Conservation (phyloP, 208 protist species). For the Herpetomonas tarakana region DNA sequence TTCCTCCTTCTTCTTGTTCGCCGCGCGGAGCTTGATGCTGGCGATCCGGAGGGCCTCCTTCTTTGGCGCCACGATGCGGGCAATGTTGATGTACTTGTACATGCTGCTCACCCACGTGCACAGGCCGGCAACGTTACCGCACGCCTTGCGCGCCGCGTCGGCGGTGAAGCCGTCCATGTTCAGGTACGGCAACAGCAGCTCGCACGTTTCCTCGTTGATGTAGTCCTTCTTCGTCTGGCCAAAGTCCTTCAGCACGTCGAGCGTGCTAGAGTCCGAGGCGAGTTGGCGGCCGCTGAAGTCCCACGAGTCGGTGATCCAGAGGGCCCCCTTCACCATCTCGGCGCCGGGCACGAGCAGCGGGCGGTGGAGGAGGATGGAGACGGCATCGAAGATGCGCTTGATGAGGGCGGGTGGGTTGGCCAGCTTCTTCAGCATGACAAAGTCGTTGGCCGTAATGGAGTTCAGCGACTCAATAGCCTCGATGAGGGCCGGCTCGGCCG, state of each 20-base stretch:
- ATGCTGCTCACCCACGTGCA: constrained; percentile 97
- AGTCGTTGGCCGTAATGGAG: constrained; percentile 92
- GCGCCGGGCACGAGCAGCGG: constrained; percentile 66
- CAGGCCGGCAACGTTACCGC: constrained; percentile 91
- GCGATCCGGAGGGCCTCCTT: constrained; percentile 90
- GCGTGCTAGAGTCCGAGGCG: constrained; percentile 70
- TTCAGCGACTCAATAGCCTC: constrained; percentile 94
- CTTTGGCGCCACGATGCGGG: constrained; percentile 96
- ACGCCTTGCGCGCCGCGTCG: constrained; percentile 91
- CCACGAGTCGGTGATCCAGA: constrained; percentile 93
- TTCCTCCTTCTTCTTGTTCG: constrained; percentile 95
- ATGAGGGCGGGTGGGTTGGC: constrained; percentile 96
- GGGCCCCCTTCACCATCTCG: constrained; percentile 79
- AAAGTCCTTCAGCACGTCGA: constrained; percentile 79
- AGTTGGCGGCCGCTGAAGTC: constrained; percentile 82
- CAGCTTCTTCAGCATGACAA: constrained; percentile 94
- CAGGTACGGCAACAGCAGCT: constrained; percentile 97
- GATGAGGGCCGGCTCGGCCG: constrained; percentile 91
- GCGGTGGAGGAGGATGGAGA: constrained; percentile 93
- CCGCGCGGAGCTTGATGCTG: constrained; percentile 85
- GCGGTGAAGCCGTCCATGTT: constrained; percentile 94
- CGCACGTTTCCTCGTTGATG: constrained; percentile 98
- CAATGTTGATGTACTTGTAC: constrained; percentile 97
- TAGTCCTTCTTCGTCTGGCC: constrained; percentile 91
- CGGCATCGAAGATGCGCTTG: constrained; percentile 97